Base-by-base conservation (phyloP, 495 filamentous ascomycete species). In the Penicillium daleae region DNA sequence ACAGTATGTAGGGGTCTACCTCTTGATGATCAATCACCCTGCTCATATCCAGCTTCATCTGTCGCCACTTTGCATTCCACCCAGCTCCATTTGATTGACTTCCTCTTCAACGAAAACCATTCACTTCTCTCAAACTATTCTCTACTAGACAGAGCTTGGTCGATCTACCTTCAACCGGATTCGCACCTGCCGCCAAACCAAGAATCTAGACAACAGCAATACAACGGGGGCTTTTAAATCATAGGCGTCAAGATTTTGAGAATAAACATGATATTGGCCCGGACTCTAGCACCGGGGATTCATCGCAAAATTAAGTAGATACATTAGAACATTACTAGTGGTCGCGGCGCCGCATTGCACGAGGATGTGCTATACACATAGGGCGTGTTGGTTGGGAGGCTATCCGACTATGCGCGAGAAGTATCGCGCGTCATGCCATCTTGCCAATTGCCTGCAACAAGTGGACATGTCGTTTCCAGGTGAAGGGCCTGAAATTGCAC, bases 261-360 rank as follows among this genome's bases (percentile, higher is more conserved):
- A 6, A 54, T 33, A 8, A 29, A 24, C 19, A 22, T 53, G n/a
- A 33, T 35, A 22, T 24, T 21, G 31, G 7, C 26, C 24, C 51
- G 9, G 51, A n/a, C 4, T 5, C 12, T 35, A 3, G 21, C 31
- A 22, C 51, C 51, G 24, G 32, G 51, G 12, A 10, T 37, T 54
- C 51, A 37, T 54, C 27, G 37, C n/a, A 21, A 54, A 22, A 54
- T 54, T 54, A 54, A 33, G n/a, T 54, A 54, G 51, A 9, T 54
- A 54, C 51, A 54, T 54, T 35, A 54, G 24, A 54, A 54, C 51
- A 37, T 54, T n/a, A 35, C 6, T 35, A 31, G 31, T n/a, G 31
- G 17, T 29, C 12, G 46, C 46, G 13, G 24, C 12, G 24, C 26
- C 22, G 24, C 46, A 27, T 29, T 12, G 51, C n/a, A 37, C 21